Evolutionary conservation across 164 flowering plant species (phyloP).

Genomic region (Annona cherimola): DNA sequence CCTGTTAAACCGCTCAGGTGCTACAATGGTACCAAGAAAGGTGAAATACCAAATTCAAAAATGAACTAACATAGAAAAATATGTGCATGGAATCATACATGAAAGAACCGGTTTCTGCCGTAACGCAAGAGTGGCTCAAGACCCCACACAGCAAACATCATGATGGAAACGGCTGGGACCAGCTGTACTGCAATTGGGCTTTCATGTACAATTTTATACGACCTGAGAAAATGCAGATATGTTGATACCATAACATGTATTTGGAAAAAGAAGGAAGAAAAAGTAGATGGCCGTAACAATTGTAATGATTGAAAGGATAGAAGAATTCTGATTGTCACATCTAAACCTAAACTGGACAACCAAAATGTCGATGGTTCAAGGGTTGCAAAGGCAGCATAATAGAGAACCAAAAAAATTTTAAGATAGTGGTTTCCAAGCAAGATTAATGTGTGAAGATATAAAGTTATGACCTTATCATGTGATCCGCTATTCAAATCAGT

Average conservation of each 20-base stretch:
- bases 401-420: too few relatives aligned
- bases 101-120: constrained; percentile 46
- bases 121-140: constrained; percentile 66
- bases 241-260: not conserved
- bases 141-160: constrained; percentile 75
- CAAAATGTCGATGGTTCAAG: too few relatives aligned
- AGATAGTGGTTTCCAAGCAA: too few relatives aligned
- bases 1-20: not conserved
- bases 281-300: too few relatives aligned
- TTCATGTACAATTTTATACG: constrained; percentile 43
- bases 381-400: too few relatives aligned
- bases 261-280: not conserved
- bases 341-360: too few relatives aligned
- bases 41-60: not conserved
- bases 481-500: too few relatives aligned
- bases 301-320: too few relatives aligned
- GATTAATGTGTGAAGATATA: too few relatives aligned
- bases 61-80: not conserved
- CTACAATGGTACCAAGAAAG: not conserved
- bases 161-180: constrained; percentile 59
- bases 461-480: too few relatives aligned
- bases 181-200: constrained; percentile 45
- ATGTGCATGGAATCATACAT: constrained; percentile 32
- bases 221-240: constrained; percentile 36
- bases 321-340: too few relatives aligned